Conservation (phyloP, 208 protist genomes). For the Trypanosoma platydactyli region DNA sequence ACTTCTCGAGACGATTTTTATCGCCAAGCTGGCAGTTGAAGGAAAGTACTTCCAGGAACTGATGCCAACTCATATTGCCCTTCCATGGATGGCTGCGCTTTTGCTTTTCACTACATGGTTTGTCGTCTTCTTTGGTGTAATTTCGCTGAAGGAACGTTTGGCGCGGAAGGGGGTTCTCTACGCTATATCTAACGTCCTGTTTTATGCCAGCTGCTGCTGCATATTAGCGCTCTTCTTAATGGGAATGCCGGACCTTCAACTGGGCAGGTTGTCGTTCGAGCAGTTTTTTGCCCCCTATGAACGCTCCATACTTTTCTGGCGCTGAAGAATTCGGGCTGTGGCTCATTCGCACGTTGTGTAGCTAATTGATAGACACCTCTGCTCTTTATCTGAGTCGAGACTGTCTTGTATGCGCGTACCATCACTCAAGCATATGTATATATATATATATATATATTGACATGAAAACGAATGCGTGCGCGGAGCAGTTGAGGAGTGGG, state of each 20-base stretch:
- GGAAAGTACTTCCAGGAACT: conserved; percentile 75
- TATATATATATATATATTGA: too few relatives aligned
- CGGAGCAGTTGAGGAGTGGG: too few relatives aligned
- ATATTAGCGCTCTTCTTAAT: conserved; percentile 73
- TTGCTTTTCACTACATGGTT: conserved; percentile 64
- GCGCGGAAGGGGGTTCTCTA: conserved; percentile 27
- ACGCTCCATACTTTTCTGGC: conserved; percentile 56
- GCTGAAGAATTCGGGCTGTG: conserved; percentile 7
- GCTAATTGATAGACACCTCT: too few relatives aligned
- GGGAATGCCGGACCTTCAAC: conserved; percentile 79
- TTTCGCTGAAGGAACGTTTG: conserved; percentile 44
- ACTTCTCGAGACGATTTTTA: conserved; percentile 71
- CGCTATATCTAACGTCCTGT: conserved; percentile 38
- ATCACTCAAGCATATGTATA: too few relatives aligned
- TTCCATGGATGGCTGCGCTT: conserved; percentile 71
- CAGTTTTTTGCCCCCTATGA: conserved; percentile 57
- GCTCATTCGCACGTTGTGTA: too few relatives aligned
- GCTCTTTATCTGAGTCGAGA: too few relatives aligned
- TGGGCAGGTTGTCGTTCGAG: conserved; percentile 64
- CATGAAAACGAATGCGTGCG: too few relatives aligned
- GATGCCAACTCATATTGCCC: conserved; percentile 65
- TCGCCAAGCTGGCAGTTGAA: conserved; percentile 70
- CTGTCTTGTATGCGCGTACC: too few relatives aligned
- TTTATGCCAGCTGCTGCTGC: conserved; percentile 48
- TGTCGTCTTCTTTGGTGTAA: conserved; percentile 69